Base-by-base conservation (phyloP, 129 eudicot genomes). In the Flaveria trinervia region DNA sequence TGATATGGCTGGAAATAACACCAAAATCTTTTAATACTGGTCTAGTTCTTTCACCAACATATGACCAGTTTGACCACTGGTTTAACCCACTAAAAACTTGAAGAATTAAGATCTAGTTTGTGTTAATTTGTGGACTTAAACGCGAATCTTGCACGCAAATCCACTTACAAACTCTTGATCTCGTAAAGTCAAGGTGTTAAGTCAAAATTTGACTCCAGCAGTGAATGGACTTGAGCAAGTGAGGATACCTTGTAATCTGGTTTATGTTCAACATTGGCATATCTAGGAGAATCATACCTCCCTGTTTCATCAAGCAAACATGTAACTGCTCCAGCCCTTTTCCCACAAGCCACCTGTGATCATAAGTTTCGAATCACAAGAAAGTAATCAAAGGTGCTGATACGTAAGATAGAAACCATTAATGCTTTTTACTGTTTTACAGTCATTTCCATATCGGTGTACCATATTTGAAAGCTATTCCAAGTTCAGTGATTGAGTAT, bases 261-360 rank as follows among this genome's bases (percentile, higher is more conserved):
- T 79, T 92, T 85, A 77, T 73, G 85, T 59, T 89, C 92, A 43
- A 89, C 89, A 77, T 68, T 74, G 26, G 84, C 83, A 82, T 77
- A 95, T 51, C 85, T 87, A 41, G 99, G 97, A 45, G 97, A 80
- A 66, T 84, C 86, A 46, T 89, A 95, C 88, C 97, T 86, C 51
- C 99, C 99, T 25, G 97, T 89, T 88, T 91, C 90, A 81, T 95
- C 99, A 76, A 95, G 96, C 83, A 95, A 88, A 75, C 94, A 86
- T 64, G 97, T 71, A 74, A 80, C 81, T 48, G 99, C 97, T 81
- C 99, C 99, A 20, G 99, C 97, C 82, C 91, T 71, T 88, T 95
- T 92, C 76, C 99, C 99, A 82, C 99, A 95, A 73, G 91, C 97
- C 82, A 95, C 92, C 99, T 95, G 79, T 76, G 72, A 83, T 9